These are phyloP conservation scores for Suillus weaverae DNA, from an alignment of 768 basidiomycete species.

Conservation along the genomic window DNA sequence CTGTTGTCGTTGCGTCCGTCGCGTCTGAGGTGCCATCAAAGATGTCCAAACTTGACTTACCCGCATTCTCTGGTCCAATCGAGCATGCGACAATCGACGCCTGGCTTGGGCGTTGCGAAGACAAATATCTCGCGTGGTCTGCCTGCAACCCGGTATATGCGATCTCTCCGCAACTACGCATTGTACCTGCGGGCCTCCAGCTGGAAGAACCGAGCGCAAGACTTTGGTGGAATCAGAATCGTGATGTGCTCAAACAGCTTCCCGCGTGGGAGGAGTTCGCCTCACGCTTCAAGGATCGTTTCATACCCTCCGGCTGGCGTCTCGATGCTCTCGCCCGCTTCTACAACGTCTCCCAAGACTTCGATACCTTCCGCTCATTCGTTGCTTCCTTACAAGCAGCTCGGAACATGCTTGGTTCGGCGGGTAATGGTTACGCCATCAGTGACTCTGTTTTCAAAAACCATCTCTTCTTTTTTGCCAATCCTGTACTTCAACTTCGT, in stretches of 20 bases:
- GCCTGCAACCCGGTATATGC: not conserved
- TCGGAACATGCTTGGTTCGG: not conserved
- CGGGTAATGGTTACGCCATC: not conserved
- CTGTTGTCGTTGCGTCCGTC: not conserved
- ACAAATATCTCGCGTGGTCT: not conserved
- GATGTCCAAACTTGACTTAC: not conserved
- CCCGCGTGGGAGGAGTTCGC: not conserved
- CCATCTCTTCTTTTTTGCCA: not conserved
- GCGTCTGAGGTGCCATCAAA: not conserved
- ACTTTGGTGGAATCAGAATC: not conserved
- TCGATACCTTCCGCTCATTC: not conserved
- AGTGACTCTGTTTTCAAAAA: not conserved
- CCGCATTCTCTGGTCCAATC: not conserved
- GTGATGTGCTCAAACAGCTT: not conserved
- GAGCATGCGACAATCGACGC: not conserved
- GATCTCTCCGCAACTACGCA: not conserved
- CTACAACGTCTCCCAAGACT: not conserved
- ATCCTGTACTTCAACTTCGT: not conserved
- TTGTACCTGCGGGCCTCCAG: not conserved
- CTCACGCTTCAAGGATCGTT: not conserved
- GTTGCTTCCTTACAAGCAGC: not conserved
- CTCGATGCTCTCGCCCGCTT: not conserved
- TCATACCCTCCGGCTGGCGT: not conserved
- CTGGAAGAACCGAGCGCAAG: not conserved
- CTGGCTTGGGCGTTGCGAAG: not conserved